Evolutionary conservation across 2,329 filamentous ascomycete genomes (phyloP).

Genomic region (Diaporthe vexans): DNA sequence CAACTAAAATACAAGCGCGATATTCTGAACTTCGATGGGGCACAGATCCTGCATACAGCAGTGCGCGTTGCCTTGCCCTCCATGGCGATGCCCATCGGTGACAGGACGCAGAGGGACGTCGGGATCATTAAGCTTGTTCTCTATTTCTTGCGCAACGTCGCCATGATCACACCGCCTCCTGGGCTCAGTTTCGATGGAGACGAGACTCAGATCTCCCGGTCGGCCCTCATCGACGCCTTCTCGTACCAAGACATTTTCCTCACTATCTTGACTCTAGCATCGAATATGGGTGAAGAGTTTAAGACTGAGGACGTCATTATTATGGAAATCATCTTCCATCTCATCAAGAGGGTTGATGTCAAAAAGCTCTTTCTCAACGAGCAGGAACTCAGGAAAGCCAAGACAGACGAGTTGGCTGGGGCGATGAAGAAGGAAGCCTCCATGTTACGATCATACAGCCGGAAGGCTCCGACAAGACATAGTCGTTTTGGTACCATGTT

Average conservation of each 20-base stretch:
- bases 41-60: slow-evolving; percentile 82
- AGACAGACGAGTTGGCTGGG: slow-evolving; percentile 79
- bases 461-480: slow-evolving; percentile 86
- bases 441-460: slow-evolving; percentile 84
- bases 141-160: slow-evolving; percentile 90
- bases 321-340: slow-evolving; percentile 91
- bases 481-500: slow-evolving; percentile 98
- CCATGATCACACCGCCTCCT: slow-evolving; percentile 83
- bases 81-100: slow-evolving; percentile 83
- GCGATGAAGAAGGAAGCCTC: slow-evolving; percentile 86
- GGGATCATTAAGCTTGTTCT: slow-evolving; percentile 92
- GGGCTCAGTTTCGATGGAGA: slow-evolving; percentile 86
- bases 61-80: slow-evolving; percentile 87
- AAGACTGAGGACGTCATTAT: slow-evolving; percentile 88
- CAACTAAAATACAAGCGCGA: slow-evolving; percentile 92
- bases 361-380: slow-evolving; percentile 89
- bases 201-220: slow-evolving; percentile 89
- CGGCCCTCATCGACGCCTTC: slow-evolving; percentile 89
- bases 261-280: slow-evolving; percentile 86
- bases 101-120: slow-evolving; percentile 85
- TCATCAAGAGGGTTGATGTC: slow-evolving; percentile 90
- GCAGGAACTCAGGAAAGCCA: slow-evolving; percentile 75
- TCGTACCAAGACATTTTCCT: slow-evolving; percentile 92
- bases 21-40: slow-evolving; percentile 85
- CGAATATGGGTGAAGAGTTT: slow-evolving; percentile 95